Conservation (phyloP, 768 basidiomycete genomes). For the Galerina sulciceps region DNA sequence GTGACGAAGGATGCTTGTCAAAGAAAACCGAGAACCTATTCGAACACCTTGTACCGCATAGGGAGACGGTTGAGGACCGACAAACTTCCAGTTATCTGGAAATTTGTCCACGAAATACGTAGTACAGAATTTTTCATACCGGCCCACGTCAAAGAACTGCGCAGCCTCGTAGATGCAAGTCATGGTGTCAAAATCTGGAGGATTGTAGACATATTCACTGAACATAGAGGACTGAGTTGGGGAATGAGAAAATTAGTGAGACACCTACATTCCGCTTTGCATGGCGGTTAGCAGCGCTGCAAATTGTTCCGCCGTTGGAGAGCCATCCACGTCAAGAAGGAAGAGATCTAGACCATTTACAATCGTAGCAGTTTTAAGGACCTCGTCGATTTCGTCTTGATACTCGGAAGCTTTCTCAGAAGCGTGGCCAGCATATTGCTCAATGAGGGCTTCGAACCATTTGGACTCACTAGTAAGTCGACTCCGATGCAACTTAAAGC, state of each 20-base stretch:
- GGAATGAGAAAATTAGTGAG: not conserved
- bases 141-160: too few relatives aligned
- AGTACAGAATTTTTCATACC: too few relatives aligned
- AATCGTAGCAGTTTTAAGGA: not conserved
- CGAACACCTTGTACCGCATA: too few relatives aligned
- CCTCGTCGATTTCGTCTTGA: constrained; percentile 5
- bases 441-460: constrained; percentile 29
- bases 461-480: constrained; percentile 23
- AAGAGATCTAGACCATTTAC: constrained; percentile 6
- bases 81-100: too few relatives aligned
- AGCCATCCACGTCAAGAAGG: not conserved
- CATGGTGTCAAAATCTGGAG: too few relatives aligned
- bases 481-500: constrained; percentile 27
- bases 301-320: not conserved
- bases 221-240: not conserved
- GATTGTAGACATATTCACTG: not conserved
- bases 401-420: not conserved
- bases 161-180: too few relatives aligned
- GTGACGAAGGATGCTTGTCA: too few relatives aligned
- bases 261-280: not conserved
- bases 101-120: too few relatives aligned
- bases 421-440: constrained; percentile 6
- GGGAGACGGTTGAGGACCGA: too few relatives aligned
- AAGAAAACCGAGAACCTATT: too few relatives aligned
- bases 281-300: not conserved